These are phyloP conservation scores for Coemansia sp. DNA, from an alignment of 192 early-diverging fungal species.

Conservation along the genomic window DNA sequence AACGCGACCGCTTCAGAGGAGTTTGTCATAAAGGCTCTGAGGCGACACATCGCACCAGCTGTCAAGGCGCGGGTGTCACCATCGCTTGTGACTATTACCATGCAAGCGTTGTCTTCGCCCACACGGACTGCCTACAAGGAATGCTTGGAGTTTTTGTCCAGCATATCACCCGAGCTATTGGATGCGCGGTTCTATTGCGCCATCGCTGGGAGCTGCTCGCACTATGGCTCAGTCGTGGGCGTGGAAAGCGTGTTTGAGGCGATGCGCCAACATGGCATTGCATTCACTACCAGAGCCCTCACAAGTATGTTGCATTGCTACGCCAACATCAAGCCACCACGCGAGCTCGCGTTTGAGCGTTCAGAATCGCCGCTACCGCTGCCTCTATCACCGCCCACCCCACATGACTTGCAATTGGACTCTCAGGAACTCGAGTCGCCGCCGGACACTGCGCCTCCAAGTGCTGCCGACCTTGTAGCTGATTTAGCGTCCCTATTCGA, in stretches of 20 bases:
- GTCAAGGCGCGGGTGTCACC: neutral
- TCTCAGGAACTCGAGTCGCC: neutral
- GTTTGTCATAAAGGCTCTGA: slow-evolving; percentile 8
- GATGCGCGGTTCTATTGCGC: slow-evolving; percentile 15
- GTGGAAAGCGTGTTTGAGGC: slow-evolving; percentile 12
- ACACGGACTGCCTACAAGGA: slow-evolving; percentile 4
- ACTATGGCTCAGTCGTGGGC: slow-evolving; percentile 7
- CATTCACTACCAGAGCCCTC: slow-evolving; percentile 7
- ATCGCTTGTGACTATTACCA: slow-evolving; percentile 1
- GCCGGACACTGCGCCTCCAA: neutral
- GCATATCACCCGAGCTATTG: neutral
- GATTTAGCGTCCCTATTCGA: neutral
- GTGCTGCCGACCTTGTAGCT: neutral
- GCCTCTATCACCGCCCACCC: neutral
- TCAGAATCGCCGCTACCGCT: neutral
- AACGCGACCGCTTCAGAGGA: neutral
- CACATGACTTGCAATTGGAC: neutral
- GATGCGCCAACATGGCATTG: slow-evolving; percentile 5
- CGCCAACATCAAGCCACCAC: slow-evolving; percentile 2
- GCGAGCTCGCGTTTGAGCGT: neutral
- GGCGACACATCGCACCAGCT: slow-evolving; percentile 8
- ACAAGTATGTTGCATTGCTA: slow-evolving; percentile 16
- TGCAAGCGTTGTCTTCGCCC: slow-evolving; percentile 20
- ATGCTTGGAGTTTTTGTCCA: slow-evolving; percentile 18
- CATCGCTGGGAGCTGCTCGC: slow-evolving; percentile 24